phyloP scores from a whole-genome alignment of 2,329 filamentous ascomycete genomes.

The Stachybotrys elegans region DNA sequence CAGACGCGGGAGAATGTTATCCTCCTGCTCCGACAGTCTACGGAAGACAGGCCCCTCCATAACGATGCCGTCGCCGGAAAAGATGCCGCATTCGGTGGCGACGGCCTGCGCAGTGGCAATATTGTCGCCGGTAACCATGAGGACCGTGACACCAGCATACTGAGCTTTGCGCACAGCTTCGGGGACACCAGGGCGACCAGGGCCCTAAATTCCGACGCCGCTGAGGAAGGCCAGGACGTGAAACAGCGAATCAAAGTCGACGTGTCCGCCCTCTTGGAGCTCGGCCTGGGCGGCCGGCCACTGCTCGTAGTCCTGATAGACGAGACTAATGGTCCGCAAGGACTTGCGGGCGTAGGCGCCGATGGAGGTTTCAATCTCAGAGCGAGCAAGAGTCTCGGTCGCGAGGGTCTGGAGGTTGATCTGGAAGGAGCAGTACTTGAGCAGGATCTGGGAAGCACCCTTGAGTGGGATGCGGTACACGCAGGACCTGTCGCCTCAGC shows the following conservation, averaged over 20 bases:
- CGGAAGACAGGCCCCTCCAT: constrained; percentile 53
- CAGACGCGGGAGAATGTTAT: constrained; percentile 53
- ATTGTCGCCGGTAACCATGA: constrained; percentile 54
- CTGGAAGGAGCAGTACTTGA: constrained; percentile 43
- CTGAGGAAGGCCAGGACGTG: constrained; percentile 33
- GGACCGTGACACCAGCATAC: constrained; percentile 59
- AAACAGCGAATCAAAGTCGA: constrained; percentile 49
- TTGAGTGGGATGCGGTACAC: constrained; percentile 48
- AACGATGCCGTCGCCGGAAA: constrained; percentile 59
- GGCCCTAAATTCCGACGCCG: constrained; percentile 61
- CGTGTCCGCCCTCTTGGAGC: constrained; percentile 60
- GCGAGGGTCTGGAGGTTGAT: constrained; percentile 24
- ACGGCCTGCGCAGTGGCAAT: constrained; percentile 39
- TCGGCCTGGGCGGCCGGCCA: constrained; percentile 65
- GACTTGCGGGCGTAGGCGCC: constrained; percentile 59
- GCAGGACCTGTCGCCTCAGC: constrained; percentile 27
- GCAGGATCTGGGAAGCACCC: constrained; percentile 52
- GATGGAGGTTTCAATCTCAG: constrained; percentile 51
- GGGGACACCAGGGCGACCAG: constrained; percentile 56
- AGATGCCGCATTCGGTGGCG: constrained; percentile 36
- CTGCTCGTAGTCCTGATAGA: constrained; percentile 65
- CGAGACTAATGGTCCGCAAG: constrained; percentile 67
- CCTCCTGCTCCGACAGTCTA: constrained; percentile 38
- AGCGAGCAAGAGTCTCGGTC: constrained; percentile 37
- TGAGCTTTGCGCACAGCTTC: constrained; percentile 59